Evolutionary conservation across 805 yeast genomes (phyloP).

Genomic region (Starmerella apicola): DNA sequence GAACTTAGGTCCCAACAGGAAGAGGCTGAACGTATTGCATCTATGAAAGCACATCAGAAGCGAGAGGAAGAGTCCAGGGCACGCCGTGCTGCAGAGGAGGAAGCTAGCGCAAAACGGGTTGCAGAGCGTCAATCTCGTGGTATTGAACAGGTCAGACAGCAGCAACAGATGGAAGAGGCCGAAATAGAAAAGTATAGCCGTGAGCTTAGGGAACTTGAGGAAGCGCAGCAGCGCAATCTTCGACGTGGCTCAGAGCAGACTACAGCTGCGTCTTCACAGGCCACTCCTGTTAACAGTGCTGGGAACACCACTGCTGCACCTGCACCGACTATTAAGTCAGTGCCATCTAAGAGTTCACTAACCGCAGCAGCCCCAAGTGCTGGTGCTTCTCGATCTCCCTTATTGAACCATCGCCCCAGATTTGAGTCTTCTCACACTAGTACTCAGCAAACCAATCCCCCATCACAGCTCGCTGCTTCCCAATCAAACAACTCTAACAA

Average conservation of each 20-base stretch:
- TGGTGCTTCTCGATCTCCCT: constrained; percentile 6
- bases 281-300: too few relatives aligned
- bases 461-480: too few relatives aligned
- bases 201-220: neutral
- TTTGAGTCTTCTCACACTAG: neutral
- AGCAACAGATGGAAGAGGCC: neutral
- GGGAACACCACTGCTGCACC: too few relatives aligned
- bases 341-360: neutral
- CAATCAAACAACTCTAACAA: too few relatives aligned
- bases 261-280: neutral
- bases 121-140: neutral
- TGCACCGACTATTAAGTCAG: too few relatives aligned
- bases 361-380: constrained; percentile 11
- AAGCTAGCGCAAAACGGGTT: neutral
- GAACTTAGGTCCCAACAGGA: neutral
- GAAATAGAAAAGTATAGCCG: neutral
- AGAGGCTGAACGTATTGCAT: neutral
- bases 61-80: neutral
- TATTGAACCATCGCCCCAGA: constrained; percentile 6
- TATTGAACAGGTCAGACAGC: neutral
- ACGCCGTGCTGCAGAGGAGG: neutral
- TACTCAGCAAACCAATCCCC: neutral
- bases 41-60: too few relatives aligned
- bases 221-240: neutral
- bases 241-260: neutral